Percentiles rank a stretch among this genome's conserved stretches.
Conservation (phyloP, 2,329 filamentous ascomycete genomes). For the Bipolaris bicolor region DNA sequence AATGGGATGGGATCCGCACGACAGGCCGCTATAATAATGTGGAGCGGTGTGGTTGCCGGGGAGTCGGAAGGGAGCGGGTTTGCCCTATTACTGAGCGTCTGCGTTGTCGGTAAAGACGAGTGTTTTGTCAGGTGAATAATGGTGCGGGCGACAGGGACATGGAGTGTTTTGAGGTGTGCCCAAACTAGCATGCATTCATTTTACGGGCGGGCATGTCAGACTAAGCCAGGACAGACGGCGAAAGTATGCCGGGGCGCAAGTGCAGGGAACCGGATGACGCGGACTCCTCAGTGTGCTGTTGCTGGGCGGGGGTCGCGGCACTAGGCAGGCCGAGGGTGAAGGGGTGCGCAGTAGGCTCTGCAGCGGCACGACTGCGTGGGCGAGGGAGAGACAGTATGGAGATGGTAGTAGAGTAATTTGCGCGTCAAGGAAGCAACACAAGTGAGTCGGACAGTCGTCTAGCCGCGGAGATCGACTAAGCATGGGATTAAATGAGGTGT, state of each 20-base stretch:
- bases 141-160: constrained; percentile 35
- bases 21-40: constrained; percentile 30
- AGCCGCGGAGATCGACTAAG: constrained; percentile 5
- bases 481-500: constrained; percentile 1
- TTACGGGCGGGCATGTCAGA: constrained; percentile 20
- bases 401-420: not conserved
- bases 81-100: constrained; percentile 37
- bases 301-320: constrained; percentile 30
- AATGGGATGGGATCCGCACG: constrained; percentile 31
- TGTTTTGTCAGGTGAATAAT: constrained; percentile 31
- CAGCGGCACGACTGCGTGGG: not conserved
- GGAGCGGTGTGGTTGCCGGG: constrained; percentile 38
- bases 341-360: not conserved
- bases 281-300: constrained; percentile 14
- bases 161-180: constrained; percentile 36
- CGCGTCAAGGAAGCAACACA: constrained; percentile 10
- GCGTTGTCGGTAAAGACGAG: constrained; percentile 32
- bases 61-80: constrained; percentile 42
- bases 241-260: constrained; percentile 24
- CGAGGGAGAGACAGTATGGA: not conserved
- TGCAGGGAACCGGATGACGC: constrained; percentile 42
- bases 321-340: not conserved
- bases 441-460: constrained; percentile 17
- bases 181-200: constrained; percentile 26
- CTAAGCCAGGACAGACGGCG: constrained; percentile 27